These are phyloP conservation scores for Xerocomus cyaneibrunnescens DNA, from an alignment of 1,284 basidiomycete genomes.

Conservation along the genomic window DNA sequence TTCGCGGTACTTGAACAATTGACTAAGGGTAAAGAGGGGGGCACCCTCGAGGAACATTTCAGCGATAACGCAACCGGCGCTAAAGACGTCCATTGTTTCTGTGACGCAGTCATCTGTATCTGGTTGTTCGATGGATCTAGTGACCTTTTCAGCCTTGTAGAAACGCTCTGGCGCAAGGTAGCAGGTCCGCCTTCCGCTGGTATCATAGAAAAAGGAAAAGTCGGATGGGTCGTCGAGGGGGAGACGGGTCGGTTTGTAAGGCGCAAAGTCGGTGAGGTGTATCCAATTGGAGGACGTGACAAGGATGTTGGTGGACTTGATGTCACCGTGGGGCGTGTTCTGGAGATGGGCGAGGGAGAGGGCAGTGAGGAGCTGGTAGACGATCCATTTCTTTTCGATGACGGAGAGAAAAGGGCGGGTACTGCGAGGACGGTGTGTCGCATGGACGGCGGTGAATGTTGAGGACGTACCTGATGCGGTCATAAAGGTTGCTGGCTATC, in stretches of 20 bases:
- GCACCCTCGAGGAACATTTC: conserved; percentile 96
- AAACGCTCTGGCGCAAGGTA: conserved; percentile 98
- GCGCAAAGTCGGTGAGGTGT: conserved; percentile 95
- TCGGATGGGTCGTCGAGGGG: conserved; percentile 97
- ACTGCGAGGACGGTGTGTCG: conserved; percentile 43
- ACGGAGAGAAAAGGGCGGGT: conserved; percentile 91
- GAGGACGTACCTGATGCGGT: conserved; percentile 86
- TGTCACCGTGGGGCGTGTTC: conserved; percentile 92
- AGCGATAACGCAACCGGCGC: conserved; percentile 92
- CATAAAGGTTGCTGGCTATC: conserved; percentile 94
- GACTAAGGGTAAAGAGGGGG: conserved; percentile 91
- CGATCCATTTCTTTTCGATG: conserved; percentile 98
- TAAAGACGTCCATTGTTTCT: conserved; percentile 98
- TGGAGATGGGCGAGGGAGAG: conserved; percentile 81
- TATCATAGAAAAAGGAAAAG: conserved; percentile 98
- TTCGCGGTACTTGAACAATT: conserved; percentile 93
- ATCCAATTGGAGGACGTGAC: conserved; percentile 97
- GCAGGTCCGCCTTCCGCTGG: conserved; percentile 89
- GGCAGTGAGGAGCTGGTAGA: conserved; percentile 89
- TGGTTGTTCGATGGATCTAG: conserved; percentile 47
- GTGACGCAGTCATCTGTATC: conserved; percentile 75
- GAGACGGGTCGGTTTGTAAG: conserved; percentile 94
- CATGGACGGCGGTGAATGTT: neutral
- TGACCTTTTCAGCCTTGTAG: conserved; percentile 77
- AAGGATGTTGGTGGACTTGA: conserved; percentile 97